Evolutionary conservation across 257 asterid species (phyloP), one percentile per base, ranked within the genome.

Genomic region (Solanum dulcamara): DNA sequence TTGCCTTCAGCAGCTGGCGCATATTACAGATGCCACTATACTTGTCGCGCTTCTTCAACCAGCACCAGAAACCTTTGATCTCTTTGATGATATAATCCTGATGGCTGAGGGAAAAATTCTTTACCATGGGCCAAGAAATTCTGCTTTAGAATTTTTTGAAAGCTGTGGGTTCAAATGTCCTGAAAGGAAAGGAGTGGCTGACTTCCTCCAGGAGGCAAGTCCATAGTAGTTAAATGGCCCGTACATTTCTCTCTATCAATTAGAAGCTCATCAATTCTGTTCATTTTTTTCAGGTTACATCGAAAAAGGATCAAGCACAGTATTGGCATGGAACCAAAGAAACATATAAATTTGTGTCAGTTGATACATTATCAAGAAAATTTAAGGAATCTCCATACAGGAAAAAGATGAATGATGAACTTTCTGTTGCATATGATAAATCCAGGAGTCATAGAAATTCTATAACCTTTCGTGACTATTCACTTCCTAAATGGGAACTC

Each of bases 41-140:
- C 87, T 91, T n/a, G 86, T 91, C 55, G 89, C 94, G 7, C 93
- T 91, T 87, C 94, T 90, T 84, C 94, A 91, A 86, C 94, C 94
- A 22, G 91, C 93, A 5, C 94, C 93, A 12, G 94, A 91, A 84
- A 89, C 93, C 17, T 91, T 90, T 80, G 93, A 88, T 86, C 92
- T 91, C 80, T 91, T 90, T 77, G 93, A 90, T 59, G 93, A 91
- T 77, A 70, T 91, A 46, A 87, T 90, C 59, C 83, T 91, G 84
- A 88, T 91, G 93, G 91, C 88, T 12, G 94, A 91, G 72, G 93
- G 94, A 0, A 88, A 89, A 32, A 82, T 89, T 26, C 87, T 89
- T 80, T 91, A 85, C 81, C 93, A 91, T 84, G 94, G 94, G 64
- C 89, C 94, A 1, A 85, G 87, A 26, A 80, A 2, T 28, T 77